phyloP scores from a whole-genome alignment of 2,329 filamentous ascomycete genomes.

The Stagonosporopsis cucurbitacearum region DNA sequence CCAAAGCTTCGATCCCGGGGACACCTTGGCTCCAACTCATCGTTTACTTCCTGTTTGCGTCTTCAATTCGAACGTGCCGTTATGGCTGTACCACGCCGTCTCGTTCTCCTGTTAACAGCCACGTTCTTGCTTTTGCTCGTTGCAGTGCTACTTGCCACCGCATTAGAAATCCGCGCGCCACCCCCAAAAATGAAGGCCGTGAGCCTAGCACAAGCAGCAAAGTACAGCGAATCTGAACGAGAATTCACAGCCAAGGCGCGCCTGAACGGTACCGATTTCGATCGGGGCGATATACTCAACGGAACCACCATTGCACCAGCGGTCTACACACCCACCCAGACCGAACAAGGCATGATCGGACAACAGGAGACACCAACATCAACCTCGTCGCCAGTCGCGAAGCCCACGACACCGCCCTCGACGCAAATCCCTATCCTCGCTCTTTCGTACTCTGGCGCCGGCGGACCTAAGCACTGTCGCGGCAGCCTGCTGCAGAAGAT shows the following conservation, averaged over 20 bases:
- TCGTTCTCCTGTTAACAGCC: conserved; percentile 33
- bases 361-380: conserved; percentile 24
- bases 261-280: conserved; percentile 39
- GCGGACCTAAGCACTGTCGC: conserved; percentile 46
- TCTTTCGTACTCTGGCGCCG: conserved; percentile 40
- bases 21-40: not conserved
- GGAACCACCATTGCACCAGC: conserved; percentile 26
- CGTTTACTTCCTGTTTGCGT: not conserved
- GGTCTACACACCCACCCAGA: conserved; percentile 26
- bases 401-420: conserved; percentile 17
- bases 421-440: conserved; percentile 40
- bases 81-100: conserved; percentile 33
- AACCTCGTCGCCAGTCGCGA: conserved; percentile 12
- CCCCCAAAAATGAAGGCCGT: conserved; percentile 33
- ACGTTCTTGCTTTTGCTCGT: conserved; percentile 38
- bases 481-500: conserved; percentile 39
- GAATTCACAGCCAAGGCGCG: conserved; percentile 31
- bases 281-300: conserved; percentile 37
- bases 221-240: conserved; percentile 24
- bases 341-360: conserved; percentile 36
- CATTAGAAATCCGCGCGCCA: conserved; percentile 37
- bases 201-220: conserved; percentile 36
- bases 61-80: not conserved
- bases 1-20: conserved; percentile 1
- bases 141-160: conserved; percentile 36